These are phyloP conservation scores for Cupressus sempervirens DNA, from an alignment of 75 land plant genomes.

Conservation along the genomic window DNA sequence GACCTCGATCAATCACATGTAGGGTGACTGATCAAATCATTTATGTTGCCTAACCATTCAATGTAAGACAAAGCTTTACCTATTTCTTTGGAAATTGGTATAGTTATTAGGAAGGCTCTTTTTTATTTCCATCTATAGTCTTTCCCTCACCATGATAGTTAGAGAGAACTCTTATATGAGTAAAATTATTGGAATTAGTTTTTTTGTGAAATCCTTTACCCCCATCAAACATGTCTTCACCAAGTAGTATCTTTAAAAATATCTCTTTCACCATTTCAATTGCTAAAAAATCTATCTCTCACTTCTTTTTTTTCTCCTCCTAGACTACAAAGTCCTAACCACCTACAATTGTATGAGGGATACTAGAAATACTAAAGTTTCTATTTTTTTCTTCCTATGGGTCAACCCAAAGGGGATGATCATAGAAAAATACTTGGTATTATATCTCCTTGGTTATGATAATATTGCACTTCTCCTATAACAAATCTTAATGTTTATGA, in stretches of 20 bases:
- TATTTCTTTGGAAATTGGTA: neutral
- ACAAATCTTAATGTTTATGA: slow-evolving; percentile 7
- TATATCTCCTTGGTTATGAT: neutral
- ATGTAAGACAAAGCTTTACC: slow-evolving; percentile 9
- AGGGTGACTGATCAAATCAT: slow-evolving; percentile 9
- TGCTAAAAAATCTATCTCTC: slow-evolving; percentile 34
- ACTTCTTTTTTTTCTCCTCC: slow-evolving; percentile 40
- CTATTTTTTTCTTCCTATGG: slow-evolving; percentile 25
- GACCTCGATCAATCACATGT: slow-evolving; percentile 4
- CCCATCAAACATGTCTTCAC: slow-evolving; percentile 46
- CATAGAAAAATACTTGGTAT: slow-evolving; percentile 15
- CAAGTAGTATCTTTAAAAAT: slow-evolving; percentile 33
- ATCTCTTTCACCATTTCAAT: slow-evolving; percentile 47
- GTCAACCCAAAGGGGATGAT: slow-evolving; percentile 46
- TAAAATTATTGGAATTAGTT: slow-evolving; percentile 5
- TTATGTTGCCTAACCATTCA: slow-evolving; percentile 13
- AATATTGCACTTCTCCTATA: neutral
- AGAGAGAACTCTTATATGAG: slow-evolving; percentile 18
- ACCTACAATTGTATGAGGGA: slow-evolving; percentile 13
- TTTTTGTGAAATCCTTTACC: slow-evolving; percentile 35
- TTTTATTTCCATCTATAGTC: neutral
- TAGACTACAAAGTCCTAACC: slow-evolving; percentile 18
- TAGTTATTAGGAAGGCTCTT: neutral
- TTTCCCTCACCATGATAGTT: slow-evolving; percentile 18
- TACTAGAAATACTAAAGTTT: slow-evolving; percentile 2